phyloP scores from a whole-genome alignment of 208 protist species.

The Acanthamoeba royreba region DNA sequence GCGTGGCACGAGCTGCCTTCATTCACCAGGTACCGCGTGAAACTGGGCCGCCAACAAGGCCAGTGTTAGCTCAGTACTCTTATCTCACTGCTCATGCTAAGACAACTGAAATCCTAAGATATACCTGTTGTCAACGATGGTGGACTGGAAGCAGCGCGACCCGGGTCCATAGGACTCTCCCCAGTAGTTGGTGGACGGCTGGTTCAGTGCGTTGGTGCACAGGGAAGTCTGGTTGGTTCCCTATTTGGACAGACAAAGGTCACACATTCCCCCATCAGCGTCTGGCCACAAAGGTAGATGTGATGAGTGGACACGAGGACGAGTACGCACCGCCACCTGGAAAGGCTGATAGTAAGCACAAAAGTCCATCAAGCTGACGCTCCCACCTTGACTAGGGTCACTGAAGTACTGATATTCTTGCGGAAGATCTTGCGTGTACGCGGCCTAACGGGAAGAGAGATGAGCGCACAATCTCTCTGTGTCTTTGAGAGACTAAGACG shows the following conservation, averaged over 20 bases:
- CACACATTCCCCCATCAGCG: background rate
- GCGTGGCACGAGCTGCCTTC: background rate
- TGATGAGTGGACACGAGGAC: background rate
- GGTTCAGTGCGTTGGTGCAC: background rate
- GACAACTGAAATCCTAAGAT: background rate
- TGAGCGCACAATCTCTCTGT: background rate
- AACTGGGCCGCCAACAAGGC: background rate
- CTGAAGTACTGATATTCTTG: background rate
- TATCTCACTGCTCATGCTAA: background rate
- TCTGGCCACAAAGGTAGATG: background rate
- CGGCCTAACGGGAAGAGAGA: background rate
- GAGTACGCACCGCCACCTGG: background rate
- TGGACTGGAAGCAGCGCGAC: background rate
- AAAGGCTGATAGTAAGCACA: background rate
- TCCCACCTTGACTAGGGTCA: background rate
- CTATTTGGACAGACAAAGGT: background rate
- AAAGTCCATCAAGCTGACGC: background rate
- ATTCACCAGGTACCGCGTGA: background rate
- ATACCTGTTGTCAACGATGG: background rate
- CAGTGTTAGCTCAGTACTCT: background rate
- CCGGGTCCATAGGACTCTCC: background rate
- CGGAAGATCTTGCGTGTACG: background rate
- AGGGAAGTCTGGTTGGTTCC: background rate
- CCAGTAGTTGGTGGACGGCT: background rate
- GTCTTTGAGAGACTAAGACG: background rate